These are phyloP conservation scores for Neofusicoccum umdonicola DNA, from an alignment of 2,329 filamentous ascomycete species.

Conservation along the genomic window DNA sequence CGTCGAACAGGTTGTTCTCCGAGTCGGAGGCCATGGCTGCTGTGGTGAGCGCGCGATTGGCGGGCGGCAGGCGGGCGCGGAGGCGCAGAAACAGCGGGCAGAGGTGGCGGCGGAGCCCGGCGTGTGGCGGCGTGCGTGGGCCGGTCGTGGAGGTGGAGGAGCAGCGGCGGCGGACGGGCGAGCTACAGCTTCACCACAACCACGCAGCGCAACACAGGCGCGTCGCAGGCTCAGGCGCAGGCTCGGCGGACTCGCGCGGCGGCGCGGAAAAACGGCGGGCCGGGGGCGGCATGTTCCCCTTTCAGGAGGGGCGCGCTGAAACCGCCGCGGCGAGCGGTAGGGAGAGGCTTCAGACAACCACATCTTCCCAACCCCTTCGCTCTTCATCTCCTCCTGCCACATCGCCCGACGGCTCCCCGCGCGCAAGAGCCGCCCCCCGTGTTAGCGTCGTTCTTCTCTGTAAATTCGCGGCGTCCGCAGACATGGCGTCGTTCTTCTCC, in stretches of 20 bases:
- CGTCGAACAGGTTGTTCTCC: conserved; percentile 29
- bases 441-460: not conserved
- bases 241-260: not conserved
- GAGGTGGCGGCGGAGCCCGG: not conserved
- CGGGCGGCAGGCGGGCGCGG: not conserved
- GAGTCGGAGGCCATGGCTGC: conserved; percentile 39
- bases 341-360: conserved; percentile 15
- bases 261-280: not conserved
- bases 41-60: conserved; percentile 6
- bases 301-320: conserved; percentile 15
- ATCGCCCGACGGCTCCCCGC: not conserved
- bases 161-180: not conserved
- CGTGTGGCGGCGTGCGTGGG: not conserved
- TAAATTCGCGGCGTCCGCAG: not conserved
- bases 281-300: conserved; percentile 4
- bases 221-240: not conserved
- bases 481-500: conserved; percentile 43
- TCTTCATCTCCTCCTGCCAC: conserved; percentile 3
- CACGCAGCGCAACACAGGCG: not conserved
- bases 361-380: conserved; percentile 1
- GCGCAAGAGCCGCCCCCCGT: not conserved
- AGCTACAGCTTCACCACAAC: not conserved
- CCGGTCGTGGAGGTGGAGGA: not conserved
- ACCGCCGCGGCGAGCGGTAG: conserved; percentile 13
- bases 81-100: not conserved